Conservation (phyloP, 2,329 filamentous ascomycete species). For the Chaetomium sp. region DNA sequence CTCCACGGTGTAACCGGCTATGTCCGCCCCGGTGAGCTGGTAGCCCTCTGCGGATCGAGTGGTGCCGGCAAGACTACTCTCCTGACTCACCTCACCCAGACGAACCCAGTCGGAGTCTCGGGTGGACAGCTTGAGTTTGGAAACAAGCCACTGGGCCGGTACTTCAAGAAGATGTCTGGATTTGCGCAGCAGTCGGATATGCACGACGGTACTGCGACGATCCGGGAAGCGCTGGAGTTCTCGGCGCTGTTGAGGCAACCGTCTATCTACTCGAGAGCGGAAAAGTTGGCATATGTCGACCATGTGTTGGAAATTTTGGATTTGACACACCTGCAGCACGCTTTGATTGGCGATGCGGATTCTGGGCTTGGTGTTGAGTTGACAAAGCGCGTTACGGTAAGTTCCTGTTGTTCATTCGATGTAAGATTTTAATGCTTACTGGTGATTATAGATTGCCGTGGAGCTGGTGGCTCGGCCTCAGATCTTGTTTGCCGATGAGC, state of each 20-base stretch:
- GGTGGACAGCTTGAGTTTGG: background rate
- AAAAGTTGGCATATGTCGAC: conserved; percentile 2
- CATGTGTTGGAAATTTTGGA: background rate
- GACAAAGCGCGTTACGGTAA: background rate
- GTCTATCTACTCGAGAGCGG: background rate
- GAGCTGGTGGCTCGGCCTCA: background rate
- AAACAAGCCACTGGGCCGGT: background rate
- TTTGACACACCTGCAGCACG: background rate
- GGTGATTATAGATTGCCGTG: background rate
- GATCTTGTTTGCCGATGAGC: conserved; percentile 47
- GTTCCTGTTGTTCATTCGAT: no score
- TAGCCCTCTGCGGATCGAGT: background rate
- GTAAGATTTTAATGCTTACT: no score
- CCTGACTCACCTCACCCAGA: background rate
- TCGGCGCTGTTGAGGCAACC: background rate
- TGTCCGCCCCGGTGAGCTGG: background rate
- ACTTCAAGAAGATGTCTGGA: background rate
- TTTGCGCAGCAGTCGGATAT: background rate
- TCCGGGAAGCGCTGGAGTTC: conserved; percentile 1
- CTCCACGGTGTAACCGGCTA: background rate
- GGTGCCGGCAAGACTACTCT: background rate
- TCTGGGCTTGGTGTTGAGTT: background rate
- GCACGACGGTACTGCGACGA: background rate
- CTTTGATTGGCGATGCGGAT: background rate
- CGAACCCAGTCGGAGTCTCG: background rate